Evolutionary conservation across 169 alveolate species (phyloP).

Genomic region (Cryptosporidium bovis): DNA sequence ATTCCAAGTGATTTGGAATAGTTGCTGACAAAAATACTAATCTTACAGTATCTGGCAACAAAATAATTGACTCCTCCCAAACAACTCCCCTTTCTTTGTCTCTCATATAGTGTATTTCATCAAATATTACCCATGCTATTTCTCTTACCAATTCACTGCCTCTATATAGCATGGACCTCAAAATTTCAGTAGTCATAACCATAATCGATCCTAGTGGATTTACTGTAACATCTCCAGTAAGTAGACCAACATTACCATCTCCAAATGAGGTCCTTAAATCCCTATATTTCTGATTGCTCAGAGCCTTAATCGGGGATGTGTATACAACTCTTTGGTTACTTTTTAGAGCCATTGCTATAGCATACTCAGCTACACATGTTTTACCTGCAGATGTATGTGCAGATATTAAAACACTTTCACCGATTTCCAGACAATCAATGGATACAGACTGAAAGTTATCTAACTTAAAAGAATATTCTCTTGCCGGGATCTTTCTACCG

Average conservation of each 20-base stretch:
- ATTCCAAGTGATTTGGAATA: slow-evolving; percentile 97
- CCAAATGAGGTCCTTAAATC: slow-evolving; percentile 96
- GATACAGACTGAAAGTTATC: slow-evolving; percentile 97
- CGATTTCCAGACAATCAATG: slow-evolving; percentile 93
- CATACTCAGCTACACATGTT: slow-evolving; percentile 99
- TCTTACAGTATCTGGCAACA: slow-evolving; percentile 93
- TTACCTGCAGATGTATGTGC: slow-evolving; percentile 99
- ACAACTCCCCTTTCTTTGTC: slow-evolving; percentile 99
- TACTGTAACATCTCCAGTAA: slow-evolving; percentile 99
- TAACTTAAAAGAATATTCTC: slow-evolving; percentile 90
- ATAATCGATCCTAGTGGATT: slow-evolving; percentile 97
- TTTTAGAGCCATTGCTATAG: slow-evolving; percentile 96
- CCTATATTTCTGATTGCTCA: slow-evolving; percentile 98
- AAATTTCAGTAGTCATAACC: slow-evolving; percentile 99
- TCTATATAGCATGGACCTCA: slow-evolving; percentile 96
- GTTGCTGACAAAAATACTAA: slow-evolving; percentile 98
- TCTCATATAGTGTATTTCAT: slow-evolving; percentile 99
- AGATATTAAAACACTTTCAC: slow-evolving; percentile 97
- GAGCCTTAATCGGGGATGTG: slow-evolving; percentile 99
- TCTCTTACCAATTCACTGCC: slow-evolving; percentile 96
- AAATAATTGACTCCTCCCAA: slow-evolving; percentile 99
- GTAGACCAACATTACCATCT: slow-evolving; percentile 96
- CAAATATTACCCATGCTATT: slow-evolving; percentile 87
- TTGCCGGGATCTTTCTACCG: slow-evolving; percentile 85
- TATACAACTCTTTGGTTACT: slow-evolving; percentile 97